Conservation (phyloP, 1,284 basidiomycete genomes). For the Ceratobasidium sp. region DNA sequence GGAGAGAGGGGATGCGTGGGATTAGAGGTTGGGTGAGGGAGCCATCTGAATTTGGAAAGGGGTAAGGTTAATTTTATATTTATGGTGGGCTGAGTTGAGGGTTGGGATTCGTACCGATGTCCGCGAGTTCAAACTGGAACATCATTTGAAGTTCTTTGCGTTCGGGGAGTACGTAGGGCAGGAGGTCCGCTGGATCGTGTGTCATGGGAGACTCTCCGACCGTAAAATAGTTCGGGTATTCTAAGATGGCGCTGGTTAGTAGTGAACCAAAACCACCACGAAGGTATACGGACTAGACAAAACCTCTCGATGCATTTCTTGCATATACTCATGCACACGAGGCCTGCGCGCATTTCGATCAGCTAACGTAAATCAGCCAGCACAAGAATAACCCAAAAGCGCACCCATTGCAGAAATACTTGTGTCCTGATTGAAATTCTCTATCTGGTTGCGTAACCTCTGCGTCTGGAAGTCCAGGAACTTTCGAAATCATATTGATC, state of each 20-base stretch:
- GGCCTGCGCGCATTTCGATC: conserved; percentile 60
- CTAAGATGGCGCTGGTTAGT: conserved; percentile 54
- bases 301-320: conserved; percentile 74
- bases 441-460: conserved; percentile 66
- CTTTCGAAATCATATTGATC: conserved; percentile 77
- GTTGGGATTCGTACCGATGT: conserved; percentile 12
- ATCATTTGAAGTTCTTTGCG: conserved; percentile 78
- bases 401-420: conserved; percentile 73
- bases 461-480: conserved; percentile 74
- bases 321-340: conserved; percentile 74
- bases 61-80: neutral
- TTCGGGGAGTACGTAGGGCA: conserved; percentile 70
- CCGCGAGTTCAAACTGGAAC: conserved; percentile 70
- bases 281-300: conserved; percentile 64
- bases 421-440: conserved; percentile 69
- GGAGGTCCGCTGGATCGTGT: conserved; percentile 65
- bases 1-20: conserved; percentile 66
- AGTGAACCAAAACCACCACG: conserved; percentile 28
- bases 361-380: neutral
- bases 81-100: neutral
- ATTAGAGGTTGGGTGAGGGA: conserved; percentile 58
- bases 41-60: conserved; percentile 53
- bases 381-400: conserved; percentile 46
- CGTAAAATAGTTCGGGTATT: conserved; percentile 68
- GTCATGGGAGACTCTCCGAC: conserved; percentile 78